Evolutionary conservation across 441 rosid species (phyloP).

Genomic region (Erysimum cheiri): DNA sequence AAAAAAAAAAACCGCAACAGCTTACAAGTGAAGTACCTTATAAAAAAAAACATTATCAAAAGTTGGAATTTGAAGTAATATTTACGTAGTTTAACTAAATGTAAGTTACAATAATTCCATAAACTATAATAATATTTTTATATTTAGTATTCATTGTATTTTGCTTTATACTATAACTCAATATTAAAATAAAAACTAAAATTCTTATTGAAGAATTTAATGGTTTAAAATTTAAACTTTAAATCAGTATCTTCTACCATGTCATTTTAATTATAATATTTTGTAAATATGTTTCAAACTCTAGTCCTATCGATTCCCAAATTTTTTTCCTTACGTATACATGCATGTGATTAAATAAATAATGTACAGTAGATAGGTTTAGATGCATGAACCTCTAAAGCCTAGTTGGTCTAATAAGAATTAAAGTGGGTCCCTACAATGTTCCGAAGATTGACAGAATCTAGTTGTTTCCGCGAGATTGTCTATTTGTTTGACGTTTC

Average conservation of each 20-base stretch:
- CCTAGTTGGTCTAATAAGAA: constrained; percentile 31
- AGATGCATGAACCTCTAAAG: constrained; percentile 42
- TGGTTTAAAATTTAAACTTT: too few species aligned
- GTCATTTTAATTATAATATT: not conserved
- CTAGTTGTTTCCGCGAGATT: constrained; percentile 29
- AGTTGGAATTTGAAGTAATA: not conserved
- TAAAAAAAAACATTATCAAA: not conserved
- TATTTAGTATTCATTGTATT: not conserved
- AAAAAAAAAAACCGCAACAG: not conserved
- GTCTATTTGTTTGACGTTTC: constrained; percentile 24
- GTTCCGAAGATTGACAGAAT: constrained; percentile 34
- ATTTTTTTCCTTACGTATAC: not conserved
- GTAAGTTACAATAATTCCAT: too few species aligned
- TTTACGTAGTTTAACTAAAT: too few species aligned
- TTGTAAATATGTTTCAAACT: constrained; percentile 6
- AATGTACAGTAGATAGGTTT: not conserved
- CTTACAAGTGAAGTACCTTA: not conserved
- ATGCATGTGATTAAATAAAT: not conserved
- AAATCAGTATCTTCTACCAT: not conserved
- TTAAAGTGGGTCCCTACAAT: constrained; percentile 33
- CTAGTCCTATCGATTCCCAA: constrained; percentile 8
- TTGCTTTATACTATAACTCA: not conserved
- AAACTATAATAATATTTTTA: too few species aligned
- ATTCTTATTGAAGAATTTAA: not conserved
- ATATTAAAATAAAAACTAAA: not conserved